Conservation (phyloP, 1,284 basidiomycete genomes). For the Ceratobasidium sp. region DNA sequence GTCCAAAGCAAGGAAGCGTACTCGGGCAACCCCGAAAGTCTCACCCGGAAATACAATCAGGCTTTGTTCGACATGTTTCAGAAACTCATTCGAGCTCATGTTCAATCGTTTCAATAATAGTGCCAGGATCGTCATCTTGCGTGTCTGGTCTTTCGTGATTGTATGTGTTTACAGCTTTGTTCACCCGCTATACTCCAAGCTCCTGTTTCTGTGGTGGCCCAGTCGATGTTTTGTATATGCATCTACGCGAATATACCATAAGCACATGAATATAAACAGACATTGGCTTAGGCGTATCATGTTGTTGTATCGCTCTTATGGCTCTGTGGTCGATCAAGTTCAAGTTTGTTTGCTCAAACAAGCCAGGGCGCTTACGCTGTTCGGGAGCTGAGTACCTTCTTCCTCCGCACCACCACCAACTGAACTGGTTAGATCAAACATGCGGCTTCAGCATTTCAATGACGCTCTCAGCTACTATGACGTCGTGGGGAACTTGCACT, state of each 20-base stretch:
- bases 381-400: background rate
- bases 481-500: constrained; percentile 3
- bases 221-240: too few relatives aligned
- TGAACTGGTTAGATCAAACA: background rate
- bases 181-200: too few relatives aligned
- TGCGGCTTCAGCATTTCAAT: background rate
- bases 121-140: too few relatives aligned
- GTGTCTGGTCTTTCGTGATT: too few relatives aligned
- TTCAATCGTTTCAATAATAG: background rate
- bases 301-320: too few relatives aligned
- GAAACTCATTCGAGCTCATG: background rate
- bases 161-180: too few relatives aligned
- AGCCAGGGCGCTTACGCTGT: background rate
- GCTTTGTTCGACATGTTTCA: background rate
- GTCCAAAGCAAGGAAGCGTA: background rate
- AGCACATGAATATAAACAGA: too few relatives aligned
- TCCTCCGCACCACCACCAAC: background rate
- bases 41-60: background rate
- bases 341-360: background rate
- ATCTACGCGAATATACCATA: too few relatives aligned
- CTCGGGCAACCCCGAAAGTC: background rate
- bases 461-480: background rate
- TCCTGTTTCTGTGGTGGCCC: too few relatives aligned
- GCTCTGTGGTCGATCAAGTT: too few relatives aligned
- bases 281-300: too few relatives aligned